Conservation (phyloP, 371 early-diverging fungal genomes). For the Conidiobolus coronatus region DNA sequence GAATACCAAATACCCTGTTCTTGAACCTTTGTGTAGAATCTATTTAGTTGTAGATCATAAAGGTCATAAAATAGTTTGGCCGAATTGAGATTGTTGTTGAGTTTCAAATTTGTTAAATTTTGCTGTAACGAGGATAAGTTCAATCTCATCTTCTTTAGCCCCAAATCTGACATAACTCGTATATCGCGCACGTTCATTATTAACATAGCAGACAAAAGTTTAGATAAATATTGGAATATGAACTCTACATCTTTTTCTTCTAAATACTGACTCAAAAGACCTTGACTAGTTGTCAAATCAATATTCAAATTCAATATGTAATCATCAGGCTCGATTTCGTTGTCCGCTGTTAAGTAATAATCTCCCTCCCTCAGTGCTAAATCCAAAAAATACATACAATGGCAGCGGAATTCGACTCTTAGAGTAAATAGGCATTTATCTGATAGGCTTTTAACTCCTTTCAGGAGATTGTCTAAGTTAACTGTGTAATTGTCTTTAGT, state of each 20-base stretch:
- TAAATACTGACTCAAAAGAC: conserved; percentile 33
- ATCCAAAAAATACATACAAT: conserved; percentile 70
- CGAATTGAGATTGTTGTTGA: conserved; percentile 37
- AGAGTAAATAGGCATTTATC: conserved; percentile 57
- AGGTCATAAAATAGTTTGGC: conserved; percentile 53
- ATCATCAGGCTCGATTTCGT: conserved; percentile 60
- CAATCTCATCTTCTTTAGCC: conserved; percentile 53
- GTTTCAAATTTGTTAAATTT: conserved; percentile 55
- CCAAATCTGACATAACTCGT: conserved; percentile 40
- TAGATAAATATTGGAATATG: conserved; percentile 60
- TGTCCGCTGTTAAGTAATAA: conserved; percentile 36
- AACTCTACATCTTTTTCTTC: conserved; percentile 38
- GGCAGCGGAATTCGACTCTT: conserved; percentile 63
- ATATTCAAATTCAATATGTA: conserved; percentile 58
- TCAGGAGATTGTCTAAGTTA: conserved; percentile 24
- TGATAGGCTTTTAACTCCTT: conserved; percentile 41
- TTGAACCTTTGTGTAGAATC: neutral
- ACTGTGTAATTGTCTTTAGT: conserved; percentile 6
- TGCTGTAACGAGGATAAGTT: conserved; percentile 70
- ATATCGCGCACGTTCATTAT: conserved; percentile 46
- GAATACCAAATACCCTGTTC: neutral
- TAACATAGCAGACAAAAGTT: conserved; percentile 42
- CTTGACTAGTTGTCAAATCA: conserved; percentile 52
- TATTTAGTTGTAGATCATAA: conserved; percentile 21
- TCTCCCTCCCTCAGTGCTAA: conserved; percentile 75